phyloP scores from a whole-genome alignment of 176 grass and related monocot genomes.

The Phoenix roebelenii region DNA sequence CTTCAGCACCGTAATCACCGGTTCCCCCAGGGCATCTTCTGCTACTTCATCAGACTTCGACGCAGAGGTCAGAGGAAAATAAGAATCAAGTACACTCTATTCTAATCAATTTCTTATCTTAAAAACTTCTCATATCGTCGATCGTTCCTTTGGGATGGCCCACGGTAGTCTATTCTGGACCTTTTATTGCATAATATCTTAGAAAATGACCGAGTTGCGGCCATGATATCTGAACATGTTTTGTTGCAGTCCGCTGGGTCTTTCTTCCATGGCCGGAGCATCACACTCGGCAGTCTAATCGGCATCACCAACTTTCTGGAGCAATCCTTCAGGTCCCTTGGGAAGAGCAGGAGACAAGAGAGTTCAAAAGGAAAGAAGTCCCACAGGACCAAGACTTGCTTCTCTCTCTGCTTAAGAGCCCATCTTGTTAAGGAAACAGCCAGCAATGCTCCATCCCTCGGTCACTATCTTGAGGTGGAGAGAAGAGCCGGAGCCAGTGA shows the following conservation, averaged over 20 bases:
- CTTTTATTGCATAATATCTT: no score
- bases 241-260: conserved; percentile 15
- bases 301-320: conserved; percentile 20
- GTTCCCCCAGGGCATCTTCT: conserved; percentile 8
- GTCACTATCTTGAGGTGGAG: conserved; percentile 12
- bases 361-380: conserved; percentile 3
- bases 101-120: no score
- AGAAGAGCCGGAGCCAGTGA: conserved; percentile 7
- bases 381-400: not conserved
- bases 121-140: not conserved
- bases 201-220: no score
- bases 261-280: conserved; percentile 6
- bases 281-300: conserved; percentile 21
- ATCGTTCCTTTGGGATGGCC: no score
- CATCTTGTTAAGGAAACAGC: not conserved
- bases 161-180: no score
- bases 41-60: conserved; percentile 1
- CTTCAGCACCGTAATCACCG: not conserved
- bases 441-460: conserved; percentile 11
- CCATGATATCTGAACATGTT: no score
- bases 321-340: not conserved
- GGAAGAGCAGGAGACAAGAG: conserved; percentile 1
- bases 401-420: conserved; percentile 13
- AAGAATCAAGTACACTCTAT: no score
- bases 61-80: not conserved